Conservation (phyloP, 2,329 filamentous ascomycete species). For the Canariomyces notabilis region DNA sequence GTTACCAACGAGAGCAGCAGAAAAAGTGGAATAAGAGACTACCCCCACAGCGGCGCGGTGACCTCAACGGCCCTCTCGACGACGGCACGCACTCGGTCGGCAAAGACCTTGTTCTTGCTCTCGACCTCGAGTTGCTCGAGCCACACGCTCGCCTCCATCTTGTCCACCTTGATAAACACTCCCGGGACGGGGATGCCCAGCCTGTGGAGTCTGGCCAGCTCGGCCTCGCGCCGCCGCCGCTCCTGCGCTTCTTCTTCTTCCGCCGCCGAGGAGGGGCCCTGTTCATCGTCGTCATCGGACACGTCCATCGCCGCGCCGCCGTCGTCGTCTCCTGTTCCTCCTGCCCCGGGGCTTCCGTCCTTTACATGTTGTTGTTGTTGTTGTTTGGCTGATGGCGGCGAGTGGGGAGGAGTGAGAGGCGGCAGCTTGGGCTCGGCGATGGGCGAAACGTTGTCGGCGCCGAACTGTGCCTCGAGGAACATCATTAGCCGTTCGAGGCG, state of each 20-base stretch:
- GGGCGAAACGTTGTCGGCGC: slow-evolving; percentile 72
- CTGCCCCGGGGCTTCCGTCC: slow-evolving; percentile 26
- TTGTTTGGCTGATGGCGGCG: slow-evolving; percentile 3
- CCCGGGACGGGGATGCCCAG: slow-evolving; percentile 89
- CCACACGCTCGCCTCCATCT: slow-evolving; percentile 83
- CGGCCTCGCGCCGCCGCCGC: slow-evolving; percentile 55
- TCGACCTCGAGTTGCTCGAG: slow-evolving; percentile 89
- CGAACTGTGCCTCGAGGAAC: slow-evolving; percentile 97
- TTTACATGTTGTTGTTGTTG: neutral
- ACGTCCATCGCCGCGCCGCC: slow-evolving; percentile 35
- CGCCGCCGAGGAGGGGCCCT: no score
- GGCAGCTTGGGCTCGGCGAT: slow-evolving; percentile 60
- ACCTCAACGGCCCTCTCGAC: slow-evolving; percentile 87
- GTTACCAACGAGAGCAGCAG: neutral
- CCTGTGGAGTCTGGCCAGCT: slow-evolving; percentile 73
- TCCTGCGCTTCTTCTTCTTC: slow-evolving; percentile 41
- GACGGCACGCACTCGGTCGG: slow-evolving; percentile 80
- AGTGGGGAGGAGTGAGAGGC: slow-evolving; percentile 2
- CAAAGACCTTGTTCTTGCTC: slow-evolving; percentile 70
- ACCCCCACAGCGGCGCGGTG: slow-evolving; percentile 67
- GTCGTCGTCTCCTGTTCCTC: slow-evolving; percentile 32
- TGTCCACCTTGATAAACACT: slow-evolving; percentile 80
- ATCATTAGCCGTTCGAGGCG: slow-evolving; percentile 82
- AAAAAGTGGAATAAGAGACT: neutral
- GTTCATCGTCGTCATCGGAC: slow-evolving; percentile 29